These are phyloP conservation scores for Mycocentrospora acerina DNA, from an alignment of 2,329 filamentous ascomycete genomes.

Conservation along the genomic window DNA sequence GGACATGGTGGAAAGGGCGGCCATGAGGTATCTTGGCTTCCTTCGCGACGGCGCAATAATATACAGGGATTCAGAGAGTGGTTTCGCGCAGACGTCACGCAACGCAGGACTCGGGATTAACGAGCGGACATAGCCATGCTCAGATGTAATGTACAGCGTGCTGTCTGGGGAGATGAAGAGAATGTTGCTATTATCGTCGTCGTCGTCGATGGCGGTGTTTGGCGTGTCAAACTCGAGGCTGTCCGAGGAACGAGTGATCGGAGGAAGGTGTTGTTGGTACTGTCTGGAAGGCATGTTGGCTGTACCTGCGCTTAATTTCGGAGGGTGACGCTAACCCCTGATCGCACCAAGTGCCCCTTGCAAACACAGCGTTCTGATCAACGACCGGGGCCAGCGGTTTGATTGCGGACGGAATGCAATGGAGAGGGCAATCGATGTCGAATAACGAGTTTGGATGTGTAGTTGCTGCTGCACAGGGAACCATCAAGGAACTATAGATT, in stretches of 20 bases:
- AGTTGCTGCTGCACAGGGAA: no score
- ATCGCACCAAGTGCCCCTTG: no score
- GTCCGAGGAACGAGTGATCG: background rate
- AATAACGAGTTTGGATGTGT: no score
- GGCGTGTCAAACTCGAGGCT: slow-evolving; percentile 17
- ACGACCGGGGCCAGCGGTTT: no score
- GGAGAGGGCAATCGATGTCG: no score
- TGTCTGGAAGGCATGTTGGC: slow-evolving; percentile 31
- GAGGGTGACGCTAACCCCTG: slow-evolving; percentile 31
- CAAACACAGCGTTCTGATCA: no score
- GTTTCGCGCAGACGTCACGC: slow-evolving; percentile 26
- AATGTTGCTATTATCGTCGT: slow-evolving; percentile 16
- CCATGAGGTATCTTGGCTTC: slow-evolving; percentile 41
- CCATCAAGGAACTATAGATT: slow-evolving; percentile 1
- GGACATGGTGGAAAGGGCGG: slow-evolving; percentile 27
- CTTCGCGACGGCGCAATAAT: no score
- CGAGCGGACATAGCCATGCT: slow-evolving; percentile 39
- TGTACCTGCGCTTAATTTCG: slow-evolving; percentile 40
- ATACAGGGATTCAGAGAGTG: background rate
- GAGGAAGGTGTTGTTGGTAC: slow-evolving; percentile 16
- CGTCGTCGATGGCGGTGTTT: slow-evolving; percentile 7
- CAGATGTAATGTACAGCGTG: slow-evolving; percentile 38
- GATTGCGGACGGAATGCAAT: background rate
- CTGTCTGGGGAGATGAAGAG: slow-evolving; percentile 15
- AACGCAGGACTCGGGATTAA: slow-evolving; percentile 30